Base-by-base conservation (phyloP, 176 grass and related monocot species). In the Echinochloa phyllopogon region DNA sequence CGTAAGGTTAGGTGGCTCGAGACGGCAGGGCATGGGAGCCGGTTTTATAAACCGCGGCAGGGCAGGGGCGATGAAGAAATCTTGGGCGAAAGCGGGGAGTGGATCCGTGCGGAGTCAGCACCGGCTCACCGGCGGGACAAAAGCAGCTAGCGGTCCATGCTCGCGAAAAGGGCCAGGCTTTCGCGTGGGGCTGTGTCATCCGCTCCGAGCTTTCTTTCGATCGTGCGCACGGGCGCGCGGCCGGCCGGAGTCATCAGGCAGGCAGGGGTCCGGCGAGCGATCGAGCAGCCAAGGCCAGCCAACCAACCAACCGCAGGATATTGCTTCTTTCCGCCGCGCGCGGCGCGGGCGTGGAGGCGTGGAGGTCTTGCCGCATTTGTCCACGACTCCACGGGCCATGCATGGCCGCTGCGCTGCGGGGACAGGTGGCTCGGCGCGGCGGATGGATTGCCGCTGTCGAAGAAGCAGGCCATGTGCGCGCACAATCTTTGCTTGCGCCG, bases 31-130 rank as follows among this genome's bases (percentile, higher is more conserved):
- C 14, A 5, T 4, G 7, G 58, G 18, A 43, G 61, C 72, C 0
- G 62, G 82, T 84, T 80, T 87, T 91, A 87, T 91, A 90, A 67
- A 6, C 11, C n/a, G 85, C 80, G 67, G 27, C 17, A 10, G 60
- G 13, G 25, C 6, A 5, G 44, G 44, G 70, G 69, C 47, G 80
- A 53, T 16, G 85, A 84, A 80, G 85, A 84, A 80, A 91, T 91
- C 85, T 91, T 29, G 55, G 14, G 59, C 51, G 6, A 62, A 80
- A 91, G 53, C 4, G 0, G 7, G 12, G 7, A 23, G 42, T 11
- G 65, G 68, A 80, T 84, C 14, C 23, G 80, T 63, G 83, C 80
- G 14, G 85, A 91, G 89, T 91, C 89, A 87, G 80, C 85, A 69
- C 13, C 40, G 67, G 80, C 80, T 91, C 75, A 87, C 75, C 85